Evolutionary conservation across 768 basidiomycete species (phyloP).

Genomic region (Arthromyces matolae): DNA sequence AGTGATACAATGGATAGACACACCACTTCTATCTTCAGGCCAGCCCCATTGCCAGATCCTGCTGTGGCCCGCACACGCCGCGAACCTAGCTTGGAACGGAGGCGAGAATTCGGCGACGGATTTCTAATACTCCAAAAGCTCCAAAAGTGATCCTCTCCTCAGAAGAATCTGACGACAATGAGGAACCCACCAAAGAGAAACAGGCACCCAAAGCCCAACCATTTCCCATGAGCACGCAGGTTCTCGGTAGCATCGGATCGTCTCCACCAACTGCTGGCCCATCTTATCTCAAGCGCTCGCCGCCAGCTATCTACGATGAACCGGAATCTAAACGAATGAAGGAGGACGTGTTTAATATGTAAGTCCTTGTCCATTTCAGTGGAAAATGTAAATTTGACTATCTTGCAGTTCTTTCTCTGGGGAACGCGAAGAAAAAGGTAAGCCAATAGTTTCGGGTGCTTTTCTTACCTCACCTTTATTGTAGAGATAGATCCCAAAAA

Average conservation of each 20-base stretch:
- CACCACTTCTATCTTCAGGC: no score
- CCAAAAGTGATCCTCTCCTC: conserved; percentile 1
- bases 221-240: conserved; percentile 48
- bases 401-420: no score
- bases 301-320: conserved; percentile 29
- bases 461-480: no score
- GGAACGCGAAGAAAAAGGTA: conserved; percentile 37
- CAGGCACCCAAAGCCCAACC: conserved; percentile 23
- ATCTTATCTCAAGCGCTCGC: conserved; percentile 19
- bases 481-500: conserved; percentile 56
- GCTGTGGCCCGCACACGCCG: conserved; percentile 1
- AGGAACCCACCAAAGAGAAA: neutral
- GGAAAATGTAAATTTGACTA: no score
- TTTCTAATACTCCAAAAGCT: neutral
- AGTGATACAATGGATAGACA: no score
- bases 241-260: conserved; percentile 35
- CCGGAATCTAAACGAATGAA: conserved; percentile 30
- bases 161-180: neutral
- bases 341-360: conserved; percentile 16
- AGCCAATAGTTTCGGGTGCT: conserved; percentile 11
- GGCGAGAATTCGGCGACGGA: neutral
- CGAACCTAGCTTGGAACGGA: neutral
- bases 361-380: no score
- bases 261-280: conserved; percentile 8
- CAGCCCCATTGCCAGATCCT: neutral